Conservation (phyloP, 345 rosid species). For the Salix koriyanagi region DNA sequence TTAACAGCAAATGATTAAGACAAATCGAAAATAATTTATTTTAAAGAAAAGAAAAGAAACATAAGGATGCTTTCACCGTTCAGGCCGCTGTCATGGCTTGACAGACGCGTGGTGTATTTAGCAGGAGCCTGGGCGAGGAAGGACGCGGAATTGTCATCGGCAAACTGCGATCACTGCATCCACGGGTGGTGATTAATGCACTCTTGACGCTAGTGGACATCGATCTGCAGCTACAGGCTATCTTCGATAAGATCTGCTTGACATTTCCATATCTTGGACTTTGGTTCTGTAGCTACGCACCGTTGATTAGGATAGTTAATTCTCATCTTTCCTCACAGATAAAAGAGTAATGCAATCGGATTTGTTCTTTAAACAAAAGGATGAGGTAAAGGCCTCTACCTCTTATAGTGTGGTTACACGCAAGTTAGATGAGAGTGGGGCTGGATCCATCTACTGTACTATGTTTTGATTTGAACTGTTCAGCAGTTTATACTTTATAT, state of each 20-base stretch:
- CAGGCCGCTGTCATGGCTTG: neutral
- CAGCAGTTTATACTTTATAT: neutral
- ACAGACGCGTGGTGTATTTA: neutral
- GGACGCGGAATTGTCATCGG: neutral
- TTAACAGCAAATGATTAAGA: slow-evolving; percentile 2
- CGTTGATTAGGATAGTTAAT: too few relatives aligned
- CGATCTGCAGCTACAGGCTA: neutral
- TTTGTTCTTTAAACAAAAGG: too few relatives aligned
- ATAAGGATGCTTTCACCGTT: neutral
- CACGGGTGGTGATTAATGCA: neutral
- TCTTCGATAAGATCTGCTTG: neutral
- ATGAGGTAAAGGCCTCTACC: too few relatives aligned
- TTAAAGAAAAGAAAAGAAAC: neutral
- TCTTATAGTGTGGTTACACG: neutral
- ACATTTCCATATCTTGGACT: neutral
- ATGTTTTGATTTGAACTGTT: neutral
- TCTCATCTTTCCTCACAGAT: too few relatives aligned
- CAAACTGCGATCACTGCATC: neutral
- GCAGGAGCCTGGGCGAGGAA: neutral
- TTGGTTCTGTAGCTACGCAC: neutral
- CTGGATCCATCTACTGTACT: neutral
- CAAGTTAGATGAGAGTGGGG: neutral
- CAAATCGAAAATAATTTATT: neutral
- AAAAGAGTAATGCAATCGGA: too few relatives aligned
- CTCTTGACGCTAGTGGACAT: neutral